A percentile compares a stretch with the other conserved stretches of the same genome.
Evolutionary conservation across 2,329 filamentous ascomycete species (phyloP).

Genomic region (Talaromyces sp.): DNA sequence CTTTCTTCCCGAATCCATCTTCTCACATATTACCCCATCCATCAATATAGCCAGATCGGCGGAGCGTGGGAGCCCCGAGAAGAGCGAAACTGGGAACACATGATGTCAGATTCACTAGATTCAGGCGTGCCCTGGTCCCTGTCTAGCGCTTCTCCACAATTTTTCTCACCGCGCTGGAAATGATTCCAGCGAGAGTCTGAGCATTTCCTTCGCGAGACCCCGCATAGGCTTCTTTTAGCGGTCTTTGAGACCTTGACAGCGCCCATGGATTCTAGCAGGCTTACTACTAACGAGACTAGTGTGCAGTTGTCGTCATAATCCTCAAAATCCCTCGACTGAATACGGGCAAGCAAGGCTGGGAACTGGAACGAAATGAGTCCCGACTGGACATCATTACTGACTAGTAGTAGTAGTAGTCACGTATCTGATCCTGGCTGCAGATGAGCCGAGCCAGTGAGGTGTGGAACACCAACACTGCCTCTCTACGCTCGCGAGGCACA

Average conservation of each 20-base stretch:
- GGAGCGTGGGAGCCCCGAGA: neutral
- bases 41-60: neutral
- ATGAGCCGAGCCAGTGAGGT: neutral
- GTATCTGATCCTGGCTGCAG: neutral
- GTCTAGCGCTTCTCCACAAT: neutral
- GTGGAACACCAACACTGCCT: neutral
- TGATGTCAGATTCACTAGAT: neutral
- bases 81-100: neutral
- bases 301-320: constrained; percentile 1
- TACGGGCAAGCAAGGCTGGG: neutral
- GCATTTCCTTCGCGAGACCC: neutral
- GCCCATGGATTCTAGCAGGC: neutral
- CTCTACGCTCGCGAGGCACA: neutral
- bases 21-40: neutral
- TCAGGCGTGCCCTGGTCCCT: neutral
- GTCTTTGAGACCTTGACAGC: neutral
- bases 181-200: neutral
- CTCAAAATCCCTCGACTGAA: neutral
- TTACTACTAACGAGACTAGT: neutral
- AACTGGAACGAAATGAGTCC: no score
- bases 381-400: neutral
- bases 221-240: neutral
- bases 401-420: neutral
- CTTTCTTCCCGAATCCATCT: neutral
- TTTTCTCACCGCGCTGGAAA: neutral